A percentile compares a stretch with the other conserved stretches of the same genome.
phyloP scores from a whole-genome alignment of 2,329 filamentous ascomycete species.

The Piedraia hortae region DNA sequence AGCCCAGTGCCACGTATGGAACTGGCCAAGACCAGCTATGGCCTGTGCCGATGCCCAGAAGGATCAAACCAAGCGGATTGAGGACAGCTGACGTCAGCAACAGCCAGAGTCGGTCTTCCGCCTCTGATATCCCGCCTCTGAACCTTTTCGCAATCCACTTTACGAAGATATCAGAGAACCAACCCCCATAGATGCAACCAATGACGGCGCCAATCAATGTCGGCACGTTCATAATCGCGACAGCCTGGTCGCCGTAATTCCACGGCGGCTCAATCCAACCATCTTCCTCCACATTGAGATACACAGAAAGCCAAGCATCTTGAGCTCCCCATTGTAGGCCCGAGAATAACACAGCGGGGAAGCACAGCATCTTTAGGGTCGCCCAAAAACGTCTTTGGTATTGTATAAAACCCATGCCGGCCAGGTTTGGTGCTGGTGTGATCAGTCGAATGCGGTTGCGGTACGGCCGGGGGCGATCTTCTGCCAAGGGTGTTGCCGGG shows the following conservation, averaged over 20 bases:
- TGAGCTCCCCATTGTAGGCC: conserved; percentile 32
- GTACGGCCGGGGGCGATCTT: conserved; percentile 20
- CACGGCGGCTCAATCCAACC: conserved; percentile 26
- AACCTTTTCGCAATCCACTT: conserved; percentile 24
- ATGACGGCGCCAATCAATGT: conserved; percentile 27
- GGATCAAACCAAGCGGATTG: conserved; percentile 24
- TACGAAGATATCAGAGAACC: conserved; percentile 28
- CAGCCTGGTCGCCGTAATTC: conserved; percentile 26
- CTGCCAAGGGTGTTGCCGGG: conserved; percentile 1
- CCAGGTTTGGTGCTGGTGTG: conserved; percentile 26
- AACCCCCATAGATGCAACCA: conserved; percentile 30
- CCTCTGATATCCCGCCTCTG: conserved; percentile 26
- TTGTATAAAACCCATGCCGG: conserved; percentile 25
- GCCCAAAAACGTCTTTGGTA: conserved; percentile 26
- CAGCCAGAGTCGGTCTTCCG: conserved; percentile 26
- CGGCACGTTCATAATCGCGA: conserved; percentile 31
- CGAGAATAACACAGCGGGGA: conserved; percentile 29
- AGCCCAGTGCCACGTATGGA: conserved; percentile 27
- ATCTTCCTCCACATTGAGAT: conserved; percentile 29
- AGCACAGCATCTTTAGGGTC: conserved; percentile 28
- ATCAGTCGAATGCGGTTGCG: conserved; percentile 27
- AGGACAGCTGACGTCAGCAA: conserved; percentile 23
- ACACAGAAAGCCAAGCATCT: conserved; percentile 32
- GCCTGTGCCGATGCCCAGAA: conserved; percentile 26
- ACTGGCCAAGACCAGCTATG: conserved; percentile 24